Evolutionary conservation across 2,329 filamentous ascomycete species (phyloP).

Genomic region (Diaporthe batatas): DNA sequence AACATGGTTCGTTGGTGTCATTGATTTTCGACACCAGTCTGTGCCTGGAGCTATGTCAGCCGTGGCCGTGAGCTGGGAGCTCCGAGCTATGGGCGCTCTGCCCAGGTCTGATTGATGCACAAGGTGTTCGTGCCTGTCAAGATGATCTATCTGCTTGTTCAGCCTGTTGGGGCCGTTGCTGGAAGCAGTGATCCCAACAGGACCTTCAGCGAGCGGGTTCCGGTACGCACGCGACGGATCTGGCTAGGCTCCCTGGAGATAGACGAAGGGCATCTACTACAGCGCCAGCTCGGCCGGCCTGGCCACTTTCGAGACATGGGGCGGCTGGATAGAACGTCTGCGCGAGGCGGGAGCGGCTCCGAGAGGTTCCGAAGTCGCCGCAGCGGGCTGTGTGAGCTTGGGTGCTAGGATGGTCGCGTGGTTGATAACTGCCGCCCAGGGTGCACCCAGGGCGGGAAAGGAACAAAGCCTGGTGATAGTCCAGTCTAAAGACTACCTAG

Average conservation of each 20-base stretch:
- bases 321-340: not conserved
- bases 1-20: not conserved
- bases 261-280: not conserved
- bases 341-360: not conserved
- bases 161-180: constrained; percentile 3
- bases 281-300: not conserved
- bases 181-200: not conserved
- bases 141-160: too few relatives aligned
- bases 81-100: not conserved
- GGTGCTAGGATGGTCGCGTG: constrained; percentile 2
- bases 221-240: not conserved
- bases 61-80: not conserved
- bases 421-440: not conserved
- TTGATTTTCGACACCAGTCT: not conserved
- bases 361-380: not conserved
- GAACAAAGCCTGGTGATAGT: constrained; percentile 3
- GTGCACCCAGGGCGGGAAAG: not conserved
- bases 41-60: not conserved
- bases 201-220: not conserved
- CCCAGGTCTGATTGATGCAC: not conserved
- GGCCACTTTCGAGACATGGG: constrained; percentile 4
- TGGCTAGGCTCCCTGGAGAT: not conserved
- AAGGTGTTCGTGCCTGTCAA: not conserved
- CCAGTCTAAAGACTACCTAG: not conserved
- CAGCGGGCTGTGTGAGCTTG: not conserved